Percentiles rank a stretch among this genome's conserved stretches.
Evolutionary conservation across 352 stramenopile species (phyloP).

Genomic region (Globisporangium yorkense): DNA sequence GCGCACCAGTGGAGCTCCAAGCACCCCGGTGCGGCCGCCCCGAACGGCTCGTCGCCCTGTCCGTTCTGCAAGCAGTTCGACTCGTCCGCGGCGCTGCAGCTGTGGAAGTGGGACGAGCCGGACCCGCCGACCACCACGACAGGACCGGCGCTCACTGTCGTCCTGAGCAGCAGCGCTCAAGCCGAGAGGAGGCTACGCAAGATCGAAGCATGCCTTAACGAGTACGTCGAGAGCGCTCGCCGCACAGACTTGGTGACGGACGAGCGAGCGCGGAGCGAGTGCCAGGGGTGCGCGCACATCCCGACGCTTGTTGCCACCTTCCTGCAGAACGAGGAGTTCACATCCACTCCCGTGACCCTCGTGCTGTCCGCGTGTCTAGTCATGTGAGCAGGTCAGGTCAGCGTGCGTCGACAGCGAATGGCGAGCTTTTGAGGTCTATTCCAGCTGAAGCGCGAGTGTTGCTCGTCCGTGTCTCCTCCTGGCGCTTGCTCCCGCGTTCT

Average conservation of each 20-base stretch:
- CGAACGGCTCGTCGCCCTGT: slow-evolving; percentile 5
- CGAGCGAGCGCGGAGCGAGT: not conserved
- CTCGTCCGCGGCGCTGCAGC: slow-evolving; percentile 3
- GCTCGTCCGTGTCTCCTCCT: not conserved
- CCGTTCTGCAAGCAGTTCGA: slow-evolving; percentile 13
- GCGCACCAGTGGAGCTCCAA: slow-evolving; percentile 11
- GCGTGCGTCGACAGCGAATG: not conserved
- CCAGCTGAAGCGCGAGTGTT: not conserved
- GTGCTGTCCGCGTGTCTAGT: slow-evolving; percentile 7
- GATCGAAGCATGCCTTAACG: slow-evolving; percentile 13
- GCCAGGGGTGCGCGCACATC: slow-evolving; percentile 8
- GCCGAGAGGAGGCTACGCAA: not conserved
- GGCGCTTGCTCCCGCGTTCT: slow-evolving; percentile 8
- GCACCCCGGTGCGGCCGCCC: not conserved
- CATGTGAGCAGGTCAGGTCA: slow-evolving; percentile 3
- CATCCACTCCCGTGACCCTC: slow-evolving; percentile 5
- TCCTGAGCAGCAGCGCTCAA: slow-evolving; percentile 4
- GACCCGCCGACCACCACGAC: not conserved
- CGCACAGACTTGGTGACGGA: not conserved
- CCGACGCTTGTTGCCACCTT: slow-evolving; percentile 13
- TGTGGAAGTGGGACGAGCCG: slow-evolving; percentile 11
- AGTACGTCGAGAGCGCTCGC: slow-evolving; percentile 8
- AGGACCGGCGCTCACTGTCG: slow-evolving; percentile 8
- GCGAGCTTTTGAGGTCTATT: not conserved
- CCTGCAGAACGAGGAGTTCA: slow-evolving; percentile 14